phyloP scores from a whole-genome alignment of 179 eudicot genomes.

The Amaranthus tricolor region DNA sequence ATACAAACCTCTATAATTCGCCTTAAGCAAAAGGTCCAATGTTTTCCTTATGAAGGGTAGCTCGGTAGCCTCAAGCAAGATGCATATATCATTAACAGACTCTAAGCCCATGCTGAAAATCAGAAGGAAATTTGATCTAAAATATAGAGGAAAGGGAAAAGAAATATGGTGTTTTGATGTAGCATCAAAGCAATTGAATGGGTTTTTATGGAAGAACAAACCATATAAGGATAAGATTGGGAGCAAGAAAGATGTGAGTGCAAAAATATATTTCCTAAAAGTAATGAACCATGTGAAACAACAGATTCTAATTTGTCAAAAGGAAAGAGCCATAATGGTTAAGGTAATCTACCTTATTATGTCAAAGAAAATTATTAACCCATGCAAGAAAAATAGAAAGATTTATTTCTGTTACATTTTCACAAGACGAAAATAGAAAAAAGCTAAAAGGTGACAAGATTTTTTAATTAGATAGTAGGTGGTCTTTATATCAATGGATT shows the following conservation, averaged over 20 bases:
- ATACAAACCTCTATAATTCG: conserved; percentile 7
- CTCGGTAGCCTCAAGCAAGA: conserved; percentile 8
- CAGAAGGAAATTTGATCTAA: not conserved
- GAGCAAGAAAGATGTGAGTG: too few relatives aligned
- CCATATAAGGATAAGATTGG: not conserved
- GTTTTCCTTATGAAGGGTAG: not conserved
- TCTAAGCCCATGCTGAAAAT: not conserved
- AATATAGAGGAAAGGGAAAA: not conserved
- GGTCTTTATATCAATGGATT: too few relatives aligned
- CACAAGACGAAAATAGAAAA: too few relatives aligned
- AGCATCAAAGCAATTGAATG: not conserved
- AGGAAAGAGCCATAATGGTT: too few relatives aligned
- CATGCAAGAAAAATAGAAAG: too few relatives aligned
- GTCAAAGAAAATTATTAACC: too few relatives aligned
- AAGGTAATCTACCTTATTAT: too few relatives aligned
- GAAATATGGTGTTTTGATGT: not conserved
- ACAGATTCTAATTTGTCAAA: too few relatives aligned
- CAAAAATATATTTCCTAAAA: not conserved
- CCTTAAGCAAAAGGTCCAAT: not conserved
- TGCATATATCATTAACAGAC: not conserved
- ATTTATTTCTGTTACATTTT: too few relatives aligned
- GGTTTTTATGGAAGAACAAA: not conserved
- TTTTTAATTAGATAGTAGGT: too few relatives aligned
- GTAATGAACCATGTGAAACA: too few relatives aligned
- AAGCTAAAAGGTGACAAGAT: too few relatives aligned